phyloP scores from a whole-genome alignment of 495 filamentous ascomycete species.

The Apiosordaria backusii region DNA sequence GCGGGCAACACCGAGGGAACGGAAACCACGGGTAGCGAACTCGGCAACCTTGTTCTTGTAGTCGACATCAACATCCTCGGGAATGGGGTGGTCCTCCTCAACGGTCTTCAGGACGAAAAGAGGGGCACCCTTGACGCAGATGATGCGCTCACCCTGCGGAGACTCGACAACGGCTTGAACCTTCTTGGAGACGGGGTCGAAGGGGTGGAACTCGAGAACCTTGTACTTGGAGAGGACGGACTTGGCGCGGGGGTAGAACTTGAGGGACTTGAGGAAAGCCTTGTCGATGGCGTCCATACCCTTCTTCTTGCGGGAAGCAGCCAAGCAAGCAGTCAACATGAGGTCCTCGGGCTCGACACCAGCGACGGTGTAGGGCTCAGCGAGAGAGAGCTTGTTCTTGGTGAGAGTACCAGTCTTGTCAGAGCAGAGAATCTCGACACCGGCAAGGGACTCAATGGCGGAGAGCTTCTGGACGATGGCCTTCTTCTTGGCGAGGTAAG shows the following conservation, averaged over 20 bases:
- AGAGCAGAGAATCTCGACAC: constrained; percentile 94
- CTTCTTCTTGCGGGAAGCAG: constrained; percentile 89
- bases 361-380: constrained; percentile 76
- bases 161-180: constrained; percentile 81
- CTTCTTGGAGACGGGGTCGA: constrained; percentile 94
- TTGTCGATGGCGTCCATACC: constrained; percentile 94
- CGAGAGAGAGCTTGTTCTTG: constrained; percentile 85
- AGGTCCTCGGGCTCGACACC: constrained; percentile 79
- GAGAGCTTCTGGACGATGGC: constrained; percentile 96
- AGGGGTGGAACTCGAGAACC: constrained; percentile 77
- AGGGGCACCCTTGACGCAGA: constrained; percentile 89
- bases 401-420: constrained; percentile 95
- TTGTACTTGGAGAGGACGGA: constrained; percentile 69
- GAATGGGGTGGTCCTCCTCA: constrained; percentile 72
- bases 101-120: constrained; percentile 79
- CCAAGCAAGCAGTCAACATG: constrained; percentile 87
- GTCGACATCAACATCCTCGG: constrained; percentile 66
- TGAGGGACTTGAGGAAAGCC: constrained; percentile 81
- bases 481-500: constrained; percentile 90
- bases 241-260: constrained; percentile 76
- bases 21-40: constrained; percentile 87
- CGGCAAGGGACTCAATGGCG: constrained; percentile 90
- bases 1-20: constrained; percentile 86
- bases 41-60: constrained; percentile 90
- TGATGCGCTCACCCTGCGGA: constrained; percentile 72